phyloP scores from a whole-genome alignment of 129 eudicot species.

The Scalesia atractyloides region DNA sequence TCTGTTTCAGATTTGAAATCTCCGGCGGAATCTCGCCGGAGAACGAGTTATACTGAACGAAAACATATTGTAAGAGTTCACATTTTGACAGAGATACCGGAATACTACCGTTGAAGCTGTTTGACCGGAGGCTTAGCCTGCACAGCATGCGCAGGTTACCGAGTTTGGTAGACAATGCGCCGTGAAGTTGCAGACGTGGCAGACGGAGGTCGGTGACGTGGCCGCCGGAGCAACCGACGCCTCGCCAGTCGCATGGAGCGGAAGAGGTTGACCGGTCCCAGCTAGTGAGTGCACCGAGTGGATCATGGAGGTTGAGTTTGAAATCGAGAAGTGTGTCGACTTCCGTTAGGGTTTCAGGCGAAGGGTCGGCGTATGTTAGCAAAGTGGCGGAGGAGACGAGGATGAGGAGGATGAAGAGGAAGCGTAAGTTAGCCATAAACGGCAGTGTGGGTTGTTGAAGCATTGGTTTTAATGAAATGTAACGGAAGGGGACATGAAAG shows the following conservation, averaged over 20 bases:
- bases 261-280: slow-evolving; percentile 58
- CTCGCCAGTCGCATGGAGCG: slow-evolving; percentile 97
- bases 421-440: slow-evolving; percentile 29
- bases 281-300: slow-evolving; percentile 49
- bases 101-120: slow-evolving; percentile 49
- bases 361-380: slow-evolving; percentile 35
- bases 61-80: slow-evolving; percentile 44
- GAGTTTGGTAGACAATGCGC: slow-evolving; percentile 43
- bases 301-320: slow-evolving; percentile 54
- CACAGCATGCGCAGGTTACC: slow-evolving; percentile 62
- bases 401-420: slow-evolving; percentile 17
- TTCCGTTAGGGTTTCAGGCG: slow-evolving; percentile 42
- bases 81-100: slow-evolving; percentile 57
- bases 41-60: slow-evolving; percentile 62
- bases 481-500: slow-evolving; percentile 31
- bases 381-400: neutral
- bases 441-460: slow-evolving; percentile 23
- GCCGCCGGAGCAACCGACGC: slow-evolving; percentile 55
- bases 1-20: slow-evolving; percentile 43
- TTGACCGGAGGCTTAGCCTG: slow-evolving; percentile 64
- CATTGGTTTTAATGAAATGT: neutral
- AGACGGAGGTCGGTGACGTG: slow-evolving; percentile 63
- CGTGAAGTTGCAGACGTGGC: slow-evolving; percentile 65
- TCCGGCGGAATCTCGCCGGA: slow-evolving; percentile 55
- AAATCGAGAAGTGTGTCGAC: slow-evolving; percentile 55